Conservation (phyloP, 306 rosid genomes). For the Pterocarpus santalinus region DNA sequence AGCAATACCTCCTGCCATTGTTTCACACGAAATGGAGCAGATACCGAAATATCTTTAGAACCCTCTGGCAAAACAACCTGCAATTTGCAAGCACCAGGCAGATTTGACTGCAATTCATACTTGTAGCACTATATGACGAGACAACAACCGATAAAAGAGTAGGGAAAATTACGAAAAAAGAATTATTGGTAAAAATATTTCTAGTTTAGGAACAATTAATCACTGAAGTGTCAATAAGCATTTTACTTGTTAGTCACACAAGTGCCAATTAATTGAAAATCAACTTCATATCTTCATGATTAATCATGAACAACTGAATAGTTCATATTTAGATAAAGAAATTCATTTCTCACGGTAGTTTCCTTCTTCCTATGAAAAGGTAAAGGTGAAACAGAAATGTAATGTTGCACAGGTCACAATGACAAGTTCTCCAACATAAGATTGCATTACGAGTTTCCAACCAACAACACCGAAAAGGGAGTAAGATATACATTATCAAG, state of each 20-base stretch:
- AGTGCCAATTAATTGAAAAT: conserved; percentile 14
- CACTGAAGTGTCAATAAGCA: conserved; percentile 9
- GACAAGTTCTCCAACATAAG: neutral
- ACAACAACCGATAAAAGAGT: conserved; percentile 21
- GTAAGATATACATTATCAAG: conserved; percentile 5
- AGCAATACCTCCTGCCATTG: conserved; percentile 78
- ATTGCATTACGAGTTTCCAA: conserved; percentile 35
- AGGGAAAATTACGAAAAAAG: conserved; percentile 5
- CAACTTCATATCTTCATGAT: conserved; percentile 19
- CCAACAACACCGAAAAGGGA: neutral
- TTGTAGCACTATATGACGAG: conserved; percentile 11
- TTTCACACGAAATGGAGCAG: conserved; percentile 83
- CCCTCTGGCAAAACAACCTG: conserved; percentile 99
- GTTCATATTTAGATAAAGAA: conserved; percentile 27
- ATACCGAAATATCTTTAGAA: conserved; percentile 73
- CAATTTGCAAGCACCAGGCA: conserved; percentile 46
- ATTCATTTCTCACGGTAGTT: neutral
- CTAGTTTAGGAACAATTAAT: conserved; percentile 11
- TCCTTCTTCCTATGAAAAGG: conserved; percentile 6
- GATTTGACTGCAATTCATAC: conserved; percentile 35
- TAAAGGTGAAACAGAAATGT: conserved; percentile 20
- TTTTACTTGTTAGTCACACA: conserved; percentile 3
- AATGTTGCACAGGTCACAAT: conserved; percentile 28
- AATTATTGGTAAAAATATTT: neutral
- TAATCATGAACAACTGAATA: conserved; percentile 21